phyloP scores from a whole-genome alignment of 768 basidiomycete genomes.

The Leccinum obscurum region DNA sequence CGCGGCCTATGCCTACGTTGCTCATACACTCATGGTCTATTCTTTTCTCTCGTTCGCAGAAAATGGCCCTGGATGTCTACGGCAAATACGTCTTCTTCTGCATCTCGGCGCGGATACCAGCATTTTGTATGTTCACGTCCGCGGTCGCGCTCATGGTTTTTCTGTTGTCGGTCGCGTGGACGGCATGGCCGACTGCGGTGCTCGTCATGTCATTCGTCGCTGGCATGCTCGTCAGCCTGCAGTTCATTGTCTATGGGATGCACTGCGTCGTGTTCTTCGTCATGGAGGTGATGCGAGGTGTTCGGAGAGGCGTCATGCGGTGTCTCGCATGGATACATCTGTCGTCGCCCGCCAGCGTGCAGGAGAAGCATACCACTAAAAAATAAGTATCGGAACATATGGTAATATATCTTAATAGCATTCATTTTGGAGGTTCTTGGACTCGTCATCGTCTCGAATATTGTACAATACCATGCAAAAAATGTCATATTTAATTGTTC shows the following conservation, averaged over 20 bases:
- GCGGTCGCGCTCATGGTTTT: constrained; percentile 60
- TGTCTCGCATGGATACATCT: constrained; percentile 16
- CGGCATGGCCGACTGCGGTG: constrained; percentile 63
- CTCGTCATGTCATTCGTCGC: constrained; percentile 56
- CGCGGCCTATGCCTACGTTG: not conserved
- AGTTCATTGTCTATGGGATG: constrained; percentile 62
- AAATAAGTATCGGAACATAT: constrained; percentile 2
- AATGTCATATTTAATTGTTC: not conserved
- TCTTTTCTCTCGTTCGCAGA: constrained; percentile 8
- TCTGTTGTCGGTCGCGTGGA: constrained; percentile 59
- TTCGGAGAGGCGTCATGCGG: constrained; percentile 15
- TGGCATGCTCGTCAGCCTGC: constrained; percentile 59
- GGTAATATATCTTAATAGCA: not conserved
- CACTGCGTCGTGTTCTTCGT: constrained; percentile 25
- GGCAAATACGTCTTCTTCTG: constrained; percentile 67
- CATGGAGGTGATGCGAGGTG: constrained; percentile 1
- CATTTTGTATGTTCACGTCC: constrained; percentile 58
- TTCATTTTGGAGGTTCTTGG: not conserved
- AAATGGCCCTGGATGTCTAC: constrained; percentile 52
- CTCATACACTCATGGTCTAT: not conserved
- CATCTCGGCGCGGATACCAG: constrained; percentile 63
- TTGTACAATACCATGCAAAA: constrained; percentile 9
- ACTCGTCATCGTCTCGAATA: not conserved
- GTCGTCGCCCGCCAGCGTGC: constrained; percentile 5
- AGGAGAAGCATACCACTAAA: constrained; percentile 9